Percentiles rank a stretch among this genome's conserved stretches.
Evolutionary conservation across 768 basidiomycete genomes (phyloP).

Genomic region (Collybiopsis luxurians): DNA sequence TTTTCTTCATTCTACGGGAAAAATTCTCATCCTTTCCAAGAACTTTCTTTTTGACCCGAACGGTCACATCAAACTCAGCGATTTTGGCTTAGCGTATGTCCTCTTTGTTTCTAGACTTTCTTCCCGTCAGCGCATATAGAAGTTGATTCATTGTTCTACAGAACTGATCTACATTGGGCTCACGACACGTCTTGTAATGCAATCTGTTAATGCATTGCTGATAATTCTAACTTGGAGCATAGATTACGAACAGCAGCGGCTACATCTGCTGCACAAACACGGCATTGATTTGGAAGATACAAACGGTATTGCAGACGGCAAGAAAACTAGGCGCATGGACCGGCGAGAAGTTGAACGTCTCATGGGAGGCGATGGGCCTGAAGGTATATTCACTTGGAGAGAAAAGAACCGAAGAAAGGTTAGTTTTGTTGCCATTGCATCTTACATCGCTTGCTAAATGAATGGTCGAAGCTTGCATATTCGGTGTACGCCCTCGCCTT

Average conservation of each 20-base stretch:
- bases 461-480: conserved; percentile 66
- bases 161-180: conserved; percentile 94
- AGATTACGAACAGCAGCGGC: conserved; percentile 95
- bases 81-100: conserved; percentile 93
- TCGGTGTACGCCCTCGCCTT: conserved; percentile 61
- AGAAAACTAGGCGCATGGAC: conserved; percentile 75
- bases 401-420: conserved; percentile 93
- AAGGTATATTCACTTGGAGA: conserved; percentile 91
- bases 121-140: too few relatives aligned
- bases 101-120: conserved; percentile 16
- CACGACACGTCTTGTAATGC: conserved; percentile 87
- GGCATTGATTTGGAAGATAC: conserved; percentile 92
- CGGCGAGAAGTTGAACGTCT: conserved; percentile 78
- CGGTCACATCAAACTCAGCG: conserved; percentile 92
- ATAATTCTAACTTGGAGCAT: conserved; percentile 11
- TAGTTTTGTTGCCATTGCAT: conserved; percentile 6
- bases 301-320: conserved; percentile 60
- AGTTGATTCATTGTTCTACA: conserved; percentile 27
- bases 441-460: conserved; percentile 21
- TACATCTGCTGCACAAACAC: conserved; percentile 85
- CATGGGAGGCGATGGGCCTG: conserved; percentile 81
- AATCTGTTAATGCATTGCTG: conserved; percentile 11
- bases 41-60: conserved; percentile 95
- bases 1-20: conserved; percentile 15
- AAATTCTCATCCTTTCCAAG: conserved; percentile 35